phyloP scores from a whole-genome alignment of 164 flowering plant genomes.

The Macadamia integrifolia region DNA sequence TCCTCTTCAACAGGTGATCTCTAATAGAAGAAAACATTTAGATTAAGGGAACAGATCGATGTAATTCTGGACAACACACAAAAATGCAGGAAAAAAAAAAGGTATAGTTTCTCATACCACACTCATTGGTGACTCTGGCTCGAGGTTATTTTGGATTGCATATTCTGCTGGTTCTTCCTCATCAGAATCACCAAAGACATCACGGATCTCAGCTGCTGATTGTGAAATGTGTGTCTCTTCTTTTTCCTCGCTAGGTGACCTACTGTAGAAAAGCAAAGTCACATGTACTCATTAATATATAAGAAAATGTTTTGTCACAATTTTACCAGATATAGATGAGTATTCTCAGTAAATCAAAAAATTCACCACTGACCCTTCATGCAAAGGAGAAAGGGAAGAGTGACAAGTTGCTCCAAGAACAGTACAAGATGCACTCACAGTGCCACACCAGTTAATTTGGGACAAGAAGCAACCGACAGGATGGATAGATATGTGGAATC shows the following conservation, averaged over 20 bases:
- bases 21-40: conserved; percentile 21
- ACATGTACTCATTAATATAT: conserved; percentile 4
- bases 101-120: not conserved
- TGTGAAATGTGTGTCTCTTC: conserved; percentile 43
- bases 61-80: not conserved
- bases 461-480: not conserved
- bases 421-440: not conserved
- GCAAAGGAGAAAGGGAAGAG: not conserved
- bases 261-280: conserved; percentile 19
- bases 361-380: not conserved
- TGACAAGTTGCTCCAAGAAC: no score
- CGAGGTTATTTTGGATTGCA: conserved; percentile 52
- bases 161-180: conserved; percentile 78
- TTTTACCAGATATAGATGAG: not conserved
- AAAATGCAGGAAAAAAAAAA: not conserved
- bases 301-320: not conserved
- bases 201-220: conserved; percentile 79
- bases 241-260: conserved; percentile 52
- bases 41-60: not conserved
- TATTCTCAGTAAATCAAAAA: conserved; percentile 2
- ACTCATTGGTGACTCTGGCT: conserved; percentile 61
- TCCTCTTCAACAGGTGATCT: conserved; percentile 77
- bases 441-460: not conserved
- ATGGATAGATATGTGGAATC: not conserved
- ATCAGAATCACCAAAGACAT: conserved; percentile 97